Base-by-base conservation (phyloP, 148 eudicot genomes). In the Vaccinium corymbosum region DNA sequence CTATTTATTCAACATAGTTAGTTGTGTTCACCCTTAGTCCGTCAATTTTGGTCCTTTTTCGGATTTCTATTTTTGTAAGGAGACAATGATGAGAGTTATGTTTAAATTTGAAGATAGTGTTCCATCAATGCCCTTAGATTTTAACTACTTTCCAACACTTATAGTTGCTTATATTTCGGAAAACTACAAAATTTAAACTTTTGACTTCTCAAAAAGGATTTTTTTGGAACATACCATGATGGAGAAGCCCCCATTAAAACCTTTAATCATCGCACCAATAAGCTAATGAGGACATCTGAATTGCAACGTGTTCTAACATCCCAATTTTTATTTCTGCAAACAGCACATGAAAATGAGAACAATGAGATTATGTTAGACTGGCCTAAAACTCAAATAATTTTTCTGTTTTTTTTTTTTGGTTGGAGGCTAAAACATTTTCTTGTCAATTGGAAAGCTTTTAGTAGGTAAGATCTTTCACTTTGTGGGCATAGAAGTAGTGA, bases 401-500 rank as follows among this genome's bases (percentile, higher is more conserved):
- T 76, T 42, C 27, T 76, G 8, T 42, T 14, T 76, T 38, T 42
- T 42, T 42, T 42, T 25, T 76, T 29, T 78, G 35, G 42, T 78
- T 53, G 62, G 48, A 15, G 14, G 32, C 12, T 78, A 15, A 27
- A 16, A 75, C 35, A 25, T 52, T 53, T n/a, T 53, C 25, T 15
- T 35, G 80, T 77, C 59, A 51, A 25, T 53, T 78, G 81, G 19
- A 29, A 55, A 52, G 66, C 64, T 78, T 49, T 78, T 52, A 29
- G 42, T 51, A 38, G 4, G 4, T 76, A 25, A 78, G 20, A 51
- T 51, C 61, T 25, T 55, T 52, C 56, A 52, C 32, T 51, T 78
- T 78, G 61, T 52, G 55, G 80, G 56, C 49, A 16, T 76, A n/a
- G 79, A 75, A 20, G 79, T 22, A 50, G 59, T 10, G 5, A 77